These are phyloP conservation scores for Orbilia blumenaviensis DNA, from an alignment of 2,329 filamentous ascomycete species.

Conservation along the genomic window DNA sequence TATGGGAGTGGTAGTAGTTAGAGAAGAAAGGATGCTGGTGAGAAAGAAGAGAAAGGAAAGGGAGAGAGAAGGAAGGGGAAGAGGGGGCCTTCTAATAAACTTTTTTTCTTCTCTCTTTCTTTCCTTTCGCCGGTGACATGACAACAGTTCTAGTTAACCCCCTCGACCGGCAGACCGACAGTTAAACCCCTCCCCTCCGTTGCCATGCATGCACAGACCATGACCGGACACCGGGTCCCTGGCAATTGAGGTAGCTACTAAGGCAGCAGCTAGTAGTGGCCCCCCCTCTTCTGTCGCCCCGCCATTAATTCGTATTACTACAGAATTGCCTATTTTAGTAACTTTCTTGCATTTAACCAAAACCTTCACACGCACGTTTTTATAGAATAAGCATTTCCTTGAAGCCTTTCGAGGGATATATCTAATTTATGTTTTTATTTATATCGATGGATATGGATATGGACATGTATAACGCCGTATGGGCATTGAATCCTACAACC, in stretches of 20 bases:
- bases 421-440: no score
- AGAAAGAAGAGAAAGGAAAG: not conserved
- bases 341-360: no score
- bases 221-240: slow-evolving; percentile 13
- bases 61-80: not conserved
- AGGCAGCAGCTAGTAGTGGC: no score
- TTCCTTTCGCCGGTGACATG: no score
- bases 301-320: not conserved
- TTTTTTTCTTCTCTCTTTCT: no score
- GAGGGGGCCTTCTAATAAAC: slow-evolving; percentile 30
- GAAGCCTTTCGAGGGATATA: no score
- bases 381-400: no score
- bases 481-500: not conserved
- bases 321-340: not conserved
- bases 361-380: no score
- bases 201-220: slow-evolving; percentile 32
- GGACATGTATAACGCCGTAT: not conserved
- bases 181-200: not conserved
- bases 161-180: not conserved
- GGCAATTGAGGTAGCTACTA: no score
- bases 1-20: not conserved
- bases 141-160: no score
- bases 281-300: not conserved
- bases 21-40: not conserved
- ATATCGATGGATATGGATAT: no score